Base-by-base conservation (phyloP, 2,329 filamentous ascomycete genomes). In the Alternaria dauci region DNA sequence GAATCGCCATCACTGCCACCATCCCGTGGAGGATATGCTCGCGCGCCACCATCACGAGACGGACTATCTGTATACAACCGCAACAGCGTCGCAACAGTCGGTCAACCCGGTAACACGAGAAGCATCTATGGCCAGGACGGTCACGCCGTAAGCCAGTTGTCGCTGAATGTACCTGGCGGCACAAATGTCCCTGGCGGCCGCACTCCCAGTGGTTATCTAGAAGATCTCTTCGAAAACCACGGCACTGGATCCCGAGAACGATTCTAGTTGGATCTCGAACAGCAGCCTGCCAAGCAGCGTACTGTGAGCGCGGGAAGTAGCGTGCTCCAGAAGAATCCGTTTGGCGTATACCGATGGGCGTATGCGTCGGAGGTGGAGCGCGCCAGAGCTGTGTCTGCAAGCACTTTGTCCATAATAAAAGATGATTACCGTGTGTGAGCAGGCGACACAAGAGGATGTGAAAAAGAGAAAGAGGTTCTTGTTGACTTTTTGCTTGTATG, bases 171-270 rank as follows among this genome's bases (percentile, higher is more conserved):
- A 57, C 85, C 89, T 12, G 79, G 77, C 6, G 76, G 75, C 26
- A 71, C 72, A 26, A 68, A 52, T 39, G 73, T 67, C 3, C 84
- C 88, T 14, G 89, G 88, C 54, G 88, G 88, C 58, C 85, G 94
- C 58, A 91, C 93, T 16, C 94, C 94, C 0, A 96, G 92, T 76
- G 92, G 93, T 18, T 97, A 93, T 76, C 83, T 98, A 39, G 94
- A 98, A 61, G 93, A 97, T 76, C 80, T 98, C 51, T 90, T 97
- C 62, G 92, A 93, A 72, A 91, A 91, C 65, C 89, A 93, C 72
- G 81, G 80, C 23, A 76, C 73, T 52, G 76, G 66, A 12, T 67
- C 72, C 34, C 63, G 70, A 55, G 74, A 76, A 47, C 66, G 76
- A 61, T 76, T 71, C 53, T 77, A 76, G 72, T 54, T 55, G 39